phyloP scores from a whole-genome alignment of 2,329 filamentous ascomycete species.

The Botrytis sinoallii region DNA sequence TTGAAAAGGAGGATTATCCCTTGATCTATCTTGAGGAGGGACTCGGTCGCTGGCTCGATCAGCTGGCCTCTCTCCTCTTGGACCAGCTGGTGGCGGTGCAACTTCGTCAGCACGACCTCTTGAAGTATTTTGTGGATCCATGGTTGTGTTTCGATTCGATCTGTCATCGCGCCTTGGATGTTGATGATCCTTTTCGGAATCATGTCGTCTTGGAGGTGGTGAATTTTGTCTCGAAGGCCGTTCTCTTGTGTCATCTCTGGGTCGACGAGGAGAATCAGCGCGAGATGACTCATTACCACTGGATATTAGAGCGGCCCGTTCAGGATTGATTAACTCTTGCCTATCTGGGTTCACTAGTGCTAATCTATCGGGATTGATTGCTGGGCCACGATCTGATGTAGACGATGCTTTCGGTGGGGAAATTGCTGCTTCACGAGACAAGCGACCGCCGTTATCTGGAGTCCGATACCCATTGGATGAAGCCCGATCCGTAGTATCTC shows the following conservation, averaged over 20 bases:
- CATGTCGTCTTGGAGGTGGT: conserved; percentile 52
- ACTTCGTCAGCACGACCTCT: conserved; percentile 31
- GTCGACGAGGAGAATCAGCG: conserved; percentile 34
- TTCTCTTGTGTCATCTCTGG: conserved; percentile 35
- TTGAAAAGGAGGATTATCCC: conserved; percentile 38
- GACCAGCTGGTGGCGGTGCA: conserved; percentile 36
- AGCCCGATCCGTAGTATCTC: conserved; percentile 33
- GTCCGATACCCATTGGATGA: conserved; percentile 26
- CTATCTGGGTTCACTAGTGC: conserved; percentile 32
- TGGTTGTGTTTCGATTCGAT: conserved; percentile 24
- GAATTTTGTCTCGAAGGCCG: conserved; percentile 45
- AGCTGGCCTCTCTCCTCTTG: conserved; percentile 41
- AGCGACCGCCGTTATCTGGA: conserved; percentile 31
- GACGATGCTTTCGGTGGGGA: conserved; percentile 31
- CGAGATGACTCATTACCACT: conserved; percentile 30
- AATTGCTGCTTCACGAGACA: conserved; percentile 35
- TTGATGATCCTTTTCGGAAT: conserved; percentile 40
- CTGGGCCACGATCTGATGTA: conserved; percentile 30
- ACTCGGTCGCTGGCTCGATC: conserved; percentile 47
- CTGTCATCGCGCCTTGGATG: conserved; percentile 36
- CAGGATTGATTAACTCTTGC: conserved; percentile 37
- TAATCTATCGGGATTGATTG: conserved; percentile 29
- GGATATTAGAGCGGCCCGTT: conserved; percentile 37
- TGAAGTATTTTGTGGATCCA: conserved; percentile 27
- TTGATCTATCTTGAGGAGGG: conserved; percentile 40